These are phyloP conservation scores for Nigrospora sphaerica DNA, from an alignment of 2,329 filamentous ascomycete species.

Conservation along the genomic window DNA sequence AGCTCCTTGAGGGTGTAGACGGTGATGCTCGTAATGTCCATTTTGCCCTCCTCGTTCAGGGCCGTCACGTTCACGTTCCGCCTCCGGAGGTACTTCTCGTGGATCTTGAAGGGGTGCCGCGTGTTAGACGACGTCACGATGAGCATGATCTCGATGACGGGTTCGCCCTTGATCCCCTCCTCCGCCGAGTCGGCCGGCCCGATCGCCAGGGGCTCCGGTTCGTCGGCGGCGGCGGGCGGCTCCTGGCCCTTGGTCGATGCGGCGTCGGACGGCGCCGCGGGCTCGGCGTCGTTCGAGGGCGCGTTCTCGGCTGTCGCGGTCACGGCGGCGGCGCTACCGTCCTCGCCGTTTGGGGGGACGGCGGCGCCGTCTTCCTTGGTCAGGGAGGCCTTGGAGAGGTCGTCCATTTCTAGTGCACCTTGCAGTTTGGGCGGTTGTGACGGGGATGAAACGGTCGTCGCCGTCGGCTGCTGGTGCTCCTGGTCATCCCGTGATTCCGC, in stretches of 20 bases:
- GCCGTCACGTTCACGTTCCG: constrained; percentile 72
- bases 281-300: neutral
- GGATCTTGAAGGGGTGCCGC: constrained; percentile 83
- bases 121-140: constrained; percentile 70
- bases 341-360: neutral
- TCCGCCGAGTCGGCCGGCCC: constrained; percentile 15
- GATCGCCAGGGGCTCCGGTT: constrained; percentile 6
- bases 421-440: neutral
- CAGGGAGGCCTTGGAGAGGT: neutral
- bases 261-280: neutral
- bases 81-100: constrained; percentile 77
- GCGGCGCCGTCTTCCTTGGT: neutral
- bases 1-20: constrained; percentile 92
- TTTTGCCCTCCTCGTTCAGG: constrained; percentile 46
- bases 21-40: constrained; percentile 82
- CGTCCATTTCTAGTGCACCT: neutral
- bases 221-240: neutral
- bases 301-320: neutral
- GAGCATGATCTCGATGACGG: constrained; percentile 68
- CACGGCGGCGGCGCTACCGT: neutral
- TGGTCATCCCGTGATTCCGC: neutral
- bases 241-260: neutral
- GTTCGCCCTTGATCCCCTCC: constrained; percentile 10
- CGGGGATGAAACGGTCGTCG: neutral
- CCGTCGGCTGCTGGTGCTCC: neutral